Evolutionary conservation across 768 basidiomycete species (phyloP).

Genomic region (Termitomyces sp.): DNA sequence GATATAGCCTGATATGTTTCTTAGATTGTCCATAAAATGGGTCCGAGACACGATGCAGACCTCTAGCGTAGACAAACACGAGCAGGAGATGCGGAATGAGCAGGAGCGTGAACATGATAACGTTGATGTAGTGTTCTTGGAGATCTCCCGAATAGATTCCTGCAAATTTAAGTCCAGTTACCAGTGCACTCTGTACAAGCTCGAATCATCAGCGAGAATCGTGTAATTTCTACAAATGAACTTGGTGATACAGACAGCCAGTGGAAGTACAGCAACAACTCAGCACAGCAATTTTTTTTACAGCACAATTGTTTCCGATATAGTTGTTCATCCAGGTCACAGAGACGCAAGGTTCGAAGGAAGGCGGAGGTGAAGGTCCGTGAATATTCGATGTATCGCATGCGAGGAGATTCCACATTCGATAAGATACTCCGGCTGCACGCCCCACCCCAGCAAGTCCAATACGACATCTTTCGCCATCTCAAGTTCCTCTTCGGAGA

Average conservation of each 20-base stretch:
- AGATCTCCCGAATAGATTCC: background rate
- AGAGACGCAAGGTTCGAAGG: conserved; percentile 21
- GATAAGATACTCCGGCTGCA: conserved; percentile 42
- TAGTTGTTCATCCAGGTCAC: background rate
- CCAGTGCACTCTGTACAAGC: background rate
- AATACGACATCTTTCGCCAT: conserved; percentile 42
- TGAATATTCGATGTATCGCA: conserved; percentile 33
- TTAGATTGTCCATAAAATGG: background rate
- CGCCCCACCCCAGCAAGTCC: conserved; percentile 52
- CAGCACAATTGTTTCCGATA: background rate
- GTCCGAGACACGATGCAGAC: background rate
- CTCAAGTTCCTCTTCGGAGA: conserved; percentile 35
- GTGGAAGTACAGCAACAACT: background rate
- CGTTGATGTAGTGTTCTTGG: background rate
- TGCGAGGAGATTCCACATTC: conserved; percentile 35
- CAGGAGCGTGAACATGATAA: background rate
- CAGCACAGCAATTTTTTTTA: background rate
- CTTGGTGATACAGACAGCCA: background rate
- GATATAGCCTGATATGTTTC: no score
- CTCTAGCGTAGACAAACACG: no score
- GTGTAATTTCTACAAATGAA: background rate
- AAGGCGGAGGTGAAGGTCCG: conserved; percentile 29
- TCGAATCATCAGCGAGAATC: background rate
- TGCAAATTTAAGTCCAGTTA: background rate
- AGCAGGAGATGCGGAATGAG: background rate